Percentiles rank a stretch among this genome's conserved stretches.
Evolutionary conservation across 2,329 filamentous ascomycete genomes (phyloP).

Genomic region (Pseudocercospora cruenta): DNA sequence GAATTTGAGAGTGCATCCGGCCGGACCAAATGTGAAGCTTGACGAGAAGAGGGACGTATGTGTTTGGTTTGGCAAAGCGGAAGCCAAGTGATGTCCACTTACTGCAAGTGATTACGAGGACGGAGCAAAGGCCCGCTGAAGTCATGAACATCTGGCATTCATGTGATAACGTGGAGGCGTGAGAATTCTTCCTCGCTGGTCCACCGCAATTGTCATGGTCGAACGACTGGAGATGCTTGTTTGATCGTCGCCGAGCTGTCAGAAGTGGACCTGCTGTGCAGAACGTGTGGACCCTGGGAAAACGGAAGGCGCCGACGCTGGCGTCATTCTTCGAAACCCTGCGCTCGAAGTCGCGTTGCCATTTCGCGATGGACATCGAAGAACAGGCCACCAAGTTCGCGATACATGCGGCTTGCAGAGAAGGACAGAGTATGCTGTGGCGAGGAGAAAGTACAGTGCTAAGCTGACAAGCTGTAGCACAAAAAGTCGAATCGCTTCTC

Average conservation of each 20-base stretch:
- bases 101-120: no score
- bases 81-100: background rate
- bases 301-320: background rate
- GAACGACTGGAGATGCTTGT: background rate
- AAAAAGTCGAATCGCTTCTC: constrained; percentile 73
- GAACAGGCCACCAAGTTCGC: constrained; percentile 67
- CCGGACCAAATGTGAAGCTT: constrained; percentile 69
- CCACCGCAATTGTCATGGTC: background rate
- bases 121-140: no score
- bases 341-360: background rate
- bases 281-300: background rate
- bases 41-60: constrained; percentile 52
- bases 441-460: background rate
- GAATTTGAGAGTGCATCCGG: constrained; percentile 77
- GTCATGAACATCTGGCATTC: background rate
- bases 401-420: constrained; percentile 83
- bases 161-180: background rate
- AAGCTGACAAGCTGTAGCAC: constrained; percentile 52
- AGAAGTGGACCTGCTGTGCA: background rate
- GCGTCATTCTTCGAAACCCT: background rate
- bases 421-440: constrained; percentile 71
- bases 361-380: constrained; percentile 34
- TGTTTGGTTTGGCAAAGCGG: constrained; percentile 9
- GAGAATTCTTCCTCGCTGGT: background rate
- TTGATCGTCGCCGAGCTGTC: background rate